Percentiles rank a stretch among this genome's conserved stretches.
These are phyloP conservation scores for Pinus albicaulis DNA, from an alignment of 75 land plant species.

Conservation along the genomic window DNA sequence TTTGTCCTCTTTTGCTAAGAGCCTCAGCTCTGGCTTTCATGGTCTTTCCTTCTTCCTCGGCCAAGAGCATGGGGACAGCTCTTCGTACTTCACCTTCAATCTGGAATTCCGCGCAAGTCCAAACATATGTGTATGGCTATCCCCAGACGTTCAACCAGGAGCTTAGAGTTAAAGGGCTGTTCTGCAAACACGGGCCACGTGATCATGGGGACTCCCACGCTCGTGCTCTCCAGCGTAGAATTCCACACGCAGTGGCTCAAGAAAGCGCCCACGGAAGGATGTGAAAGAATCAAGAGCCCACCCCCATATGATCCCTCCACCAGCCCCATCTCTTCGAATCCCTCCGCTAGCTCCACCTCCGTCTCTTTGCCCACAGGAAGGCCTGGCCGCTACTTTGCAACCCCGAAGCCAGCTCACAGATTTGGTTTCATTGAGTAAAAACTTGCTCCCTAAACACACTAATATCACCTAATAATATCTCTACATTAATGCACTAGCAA, in stretches of 20 bases:
- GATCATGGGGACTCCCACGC: slow-evolving; percentile 5
- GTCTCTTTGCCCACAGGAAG: slow-evolving; percentile 19
- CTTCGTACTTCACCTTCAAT: no score
- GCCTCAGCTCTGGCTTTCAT: no score
- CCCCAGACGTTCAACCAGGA: neutral
- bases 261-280: neutral
- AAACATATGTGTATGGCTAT: no score
- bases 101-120: no score
- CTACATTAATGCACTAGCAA: no score
- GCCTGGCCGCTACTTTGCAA: slow-evolving; percentile 4
- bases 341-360: no score
- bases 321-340: slow-evolving; percentile 1
- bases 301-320: no score
- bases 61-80: no score
- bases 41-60: no score
- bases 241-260: no score
- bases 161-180: neutral
- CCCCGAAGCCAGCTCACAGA: no score
- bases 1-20: no score
- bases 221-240: neutral
- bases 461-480: slow-evolving; percentile 2
- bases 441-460: neutral
- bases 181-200: slow-evolving; percentile 12
- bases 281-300: neutral
- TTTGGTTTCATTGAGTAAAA: neutral